Conservation (phyloP, 352 stramenopile genomes). For the Globisporangium uncinulatum region DNA sequence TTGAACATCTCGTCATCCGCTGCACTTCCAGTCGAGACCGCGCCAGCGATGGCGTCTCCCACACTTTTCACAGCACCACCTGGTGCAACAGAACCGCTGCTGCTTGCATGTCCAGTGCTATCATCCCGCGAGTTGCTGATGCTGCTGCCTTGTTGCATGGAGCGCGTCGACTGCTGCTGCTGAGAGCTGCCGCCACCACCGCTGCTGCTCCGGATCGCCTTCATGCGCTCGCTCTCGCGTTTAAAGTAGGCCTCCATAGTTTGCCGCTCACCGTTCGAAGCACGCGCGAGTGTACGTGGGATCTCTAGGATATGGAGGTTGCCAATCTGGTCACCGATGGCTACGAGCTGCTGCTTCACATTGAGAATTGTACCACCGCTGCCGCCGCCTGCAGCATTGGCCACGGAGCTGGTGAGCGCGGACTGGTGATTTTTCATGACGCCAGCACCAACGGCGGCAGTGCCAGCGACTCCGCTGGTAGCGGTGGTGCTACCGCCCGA, state of each 20-base stretch:
- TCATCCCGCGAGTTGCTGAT: constrained; percentile 15
- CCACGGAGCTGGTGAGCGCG: no score
- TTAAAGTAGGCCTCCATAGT: constrained; percentile 89
- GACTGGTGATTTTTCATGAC: background rate
- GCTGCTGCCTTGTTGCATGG: constrained; percentile 17
- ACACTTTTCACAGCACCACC: background rate
- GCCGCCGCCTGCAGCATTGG: background rate
- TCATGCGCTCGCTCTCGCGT: constrained; percentile 78
- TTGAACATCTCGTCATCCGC: constrained; percentile 70
- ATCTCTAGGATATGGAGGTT: constrained; percentile 93
- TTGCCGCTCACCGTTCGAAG: constrained; percentile 67
- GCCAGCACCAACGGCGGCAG: constrained; percentile 5
- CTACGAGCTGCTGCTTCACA: constrained; percentile 87
- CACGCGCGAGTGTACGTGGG: constrained; percentile 81
- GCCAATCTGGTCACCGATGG: constrained; percentile 87
- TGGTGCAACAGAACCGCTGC: constrained; percentile 10
- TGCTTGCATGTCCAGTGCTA: constrained; percentile 12
- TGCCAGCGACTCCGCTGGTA: constrained; percentile 5
- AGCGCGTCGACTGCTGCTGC: constrained; percentile 5
- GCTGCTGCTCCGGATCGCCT: constrained; percentile 24
- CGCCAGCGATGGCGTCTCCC: background rate
- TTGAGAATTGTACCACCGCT: constrained; percentile 17
- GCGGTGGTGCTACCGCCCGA: background rate
- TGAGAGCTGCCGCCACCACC: constrained; percentile 3
- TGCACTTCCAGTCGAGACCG: constrained; percentile 3